Evolutionary conservation across 192 early-diverging fungal species (phyloP).

Genomic region (Coemansia sp.): DNA sequence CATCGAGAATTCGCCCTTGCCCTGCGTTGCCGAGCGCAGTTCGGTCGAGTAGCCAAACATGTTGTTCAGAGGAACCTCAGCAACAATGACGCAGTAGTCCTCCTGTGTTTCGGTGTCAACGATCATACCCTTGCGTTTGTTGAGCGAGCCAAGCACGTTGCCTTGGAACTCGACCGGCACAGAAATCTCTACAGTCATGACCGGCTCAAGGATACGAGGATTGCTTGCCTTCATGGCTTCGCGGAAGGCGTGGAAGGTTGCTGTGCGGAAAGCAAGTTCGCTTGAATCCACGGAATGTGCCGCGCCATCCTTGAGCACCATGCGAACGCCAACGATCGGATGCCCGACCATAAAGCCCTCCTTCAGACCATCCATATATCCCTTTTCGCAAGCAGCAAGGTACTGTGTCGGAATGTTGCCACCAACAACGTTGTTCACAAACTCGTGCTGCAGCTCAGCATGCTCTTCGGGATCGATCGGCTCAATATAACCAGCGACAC

Average conservation of each 20-base stretch:
- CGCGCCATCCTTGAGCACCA: conserved; percentile 90
- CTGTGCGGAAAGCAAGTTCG: conserved; percentile 94
- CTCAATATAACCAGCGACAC: conserved; percentile 90
- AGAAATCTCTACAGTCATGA: conserved; percentile 93
- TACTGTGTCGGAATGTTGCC: conserved; percentile 93
- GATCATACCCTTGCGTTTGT: conserved; percentile 97
- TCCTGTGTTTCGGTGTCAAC: conserved; percentile 90
- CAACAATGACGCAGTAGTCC: conserved; percentile 83
- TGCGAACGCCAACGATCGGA: conserved; percentile 80
- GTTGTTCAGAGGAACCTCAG: conserved; percentile 93
- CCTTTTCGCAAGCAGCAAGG: conserved; percentile 96
- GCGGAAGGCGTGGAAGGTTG: conserved; percentile 83
- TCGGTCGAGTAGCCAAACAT: conserved; percentile 99
- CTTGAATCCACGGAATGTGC: conserved; percentile 94
- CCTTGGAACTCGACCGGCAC: conserved; percentile 95
- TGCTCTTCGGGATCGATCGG: conserved; percentile 66
- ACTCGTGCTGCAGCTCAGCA: conserved; percentile 70
- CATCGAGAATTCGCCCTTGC: conserved; percentile 99
- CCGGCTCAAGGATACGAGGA: conserved; percentile 89
- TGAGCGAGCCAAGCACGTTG: conserved; percentile 85
- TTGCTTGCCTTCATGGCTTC: conserved; percentile 83
- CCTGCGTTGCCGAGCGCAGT: conserved; percentile 87
- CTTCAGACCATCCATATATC: conserved; percentile 85
- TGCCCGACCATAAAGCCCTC: conserved; percentile 94
- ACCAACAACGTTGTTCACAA: conserved; percentile 85